Conservation (phyloP, 768 basidiomycete genomes). For the Amanita thiersii region DNA sequence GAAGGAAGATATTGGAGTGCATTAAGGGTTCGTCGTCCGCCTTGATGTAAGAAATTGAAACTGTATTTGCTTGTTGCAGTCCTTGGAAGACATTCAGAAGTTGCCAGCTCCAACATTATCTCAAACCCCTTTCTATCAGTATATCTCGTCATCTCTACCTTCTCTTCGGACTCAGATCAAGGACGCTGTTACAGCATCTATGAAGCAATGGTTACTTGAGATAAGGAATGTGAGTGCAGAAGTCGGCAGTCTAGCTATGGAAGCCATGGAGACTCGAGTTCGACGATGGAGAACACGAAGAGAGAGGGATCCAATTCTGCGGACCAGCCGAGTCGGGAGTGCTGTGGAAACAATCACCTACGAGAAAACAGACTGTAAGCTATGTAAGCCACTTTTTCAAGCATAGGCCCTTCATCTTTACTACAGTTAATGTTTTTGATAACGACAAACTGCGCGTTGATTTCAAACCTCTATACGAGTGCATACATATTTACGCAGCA, state of each 20-base stretch:
- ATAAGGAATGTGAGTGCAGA: slow-evolving; percentile 82
- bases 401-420: slow-evolving; percentile 11
- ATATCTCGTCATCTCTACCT: slow-evolving; percentile 86
- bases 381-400: background rate
- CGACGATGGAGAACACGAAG: slow-evolving; percentile 77
- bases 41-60: slow-evolving; percentile 23
- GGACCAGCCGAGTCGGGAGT: slow-evolving; percentile 75
- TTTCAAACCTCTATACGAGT: slow-evolving; percentile 92
- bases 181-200: slow-evolving; percentile 87
- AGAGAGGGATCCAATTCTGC: slow-evolving; percentile 77
- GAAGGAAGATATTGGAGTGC: slow-evolving; percentile 97
- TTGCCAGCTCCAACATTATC: slow-evolving; percentile 85
- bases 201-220: slow-evolving; percentile 96
- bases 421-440: slow-evolving; percentile 82
- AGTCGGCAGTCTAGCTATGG: slow-evolving; percentile 82
- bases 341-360: slow-evolving; percentile 88
- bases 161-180: slow-evolving; percentile 86
- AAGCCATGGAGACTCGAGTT: slow-evolving; percentile 80
- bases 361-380: slow-evolving; percentile 91
- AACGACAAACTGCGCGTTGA: slow-evolving; percentile 85
- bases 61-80: slow-evolving; percentile 43
- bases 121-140: slow-evolving; percentile 88
- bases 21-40: slow-evolving; percentile 63
- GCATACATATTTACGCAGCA: slow-evolving; percentile 92
- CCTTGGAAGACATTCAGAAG: slow-evolving; percentile 89